Evolutionary conservation across 768 basidiomycete species (phyloP).

Genomic region (Suillus placidus): DNA sequence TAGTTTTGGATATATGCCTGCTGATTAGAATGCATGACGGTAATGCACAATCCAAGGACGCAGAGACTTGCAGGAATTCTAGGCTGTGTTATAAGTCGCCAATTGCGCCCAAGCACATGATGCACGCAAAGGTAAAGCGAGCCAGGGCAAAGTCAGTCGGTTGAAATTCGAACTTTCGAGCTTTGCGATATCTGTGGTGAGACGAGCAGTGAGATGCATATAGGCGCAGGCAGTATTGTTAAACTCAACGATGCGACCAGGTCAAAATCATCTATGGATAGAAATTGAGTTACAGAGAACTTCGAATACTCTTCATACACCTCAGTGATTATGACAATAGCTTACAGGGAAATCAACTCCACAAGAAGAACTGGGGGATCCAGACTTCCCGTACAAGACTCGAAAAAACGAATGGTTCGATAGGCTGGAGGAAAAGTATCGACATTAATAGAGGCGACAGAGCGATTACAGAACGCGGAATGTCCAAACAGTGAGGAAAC

Average conservation of each 20-base stretch:
- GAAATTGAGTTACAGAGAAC: not conserved
- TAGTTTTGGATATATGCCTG: not conserved
- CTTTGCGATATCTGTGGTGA: not conserved
- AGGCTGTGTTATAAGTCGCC: too few species aligned
- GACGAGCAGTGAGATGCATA: not conserved
- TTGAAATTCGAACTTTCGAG: not conserved
- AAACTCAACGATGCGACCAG: not conserved
- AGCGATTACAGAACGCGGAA: not conserved
- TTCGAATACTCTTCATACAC: not conserved
- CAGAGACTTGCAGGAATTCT: not conserved
- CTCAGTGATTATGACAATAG: not conserved
- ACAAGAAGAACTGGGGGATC: not conserved
- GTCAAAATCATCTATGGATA: not conserved
- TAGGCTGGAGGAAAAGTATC: constrained; percentile 1
- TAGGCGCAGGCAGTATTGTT: not conserved
- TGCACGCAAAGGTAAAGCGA: not conserved
- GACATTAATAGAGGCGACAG: constrained; percentile 1
- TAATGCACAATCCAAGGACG: not conserved
- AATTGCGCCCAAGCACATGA: not conserved
- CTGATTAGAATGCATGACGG: not conserved
- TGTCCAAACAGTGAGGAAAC: constrained; percentile 1
- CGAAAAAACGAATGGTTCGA: constrained; percentile 2
- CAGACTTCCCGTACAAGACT: not conserved
- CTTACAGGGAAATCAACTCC: not conserved
- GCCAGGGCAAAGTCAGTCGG: not conserved